Base-by-base conservation (phyloP, 2,329 filamentous ascomycete genomes). In the Rhytidhysteron rufulum region DNA sequence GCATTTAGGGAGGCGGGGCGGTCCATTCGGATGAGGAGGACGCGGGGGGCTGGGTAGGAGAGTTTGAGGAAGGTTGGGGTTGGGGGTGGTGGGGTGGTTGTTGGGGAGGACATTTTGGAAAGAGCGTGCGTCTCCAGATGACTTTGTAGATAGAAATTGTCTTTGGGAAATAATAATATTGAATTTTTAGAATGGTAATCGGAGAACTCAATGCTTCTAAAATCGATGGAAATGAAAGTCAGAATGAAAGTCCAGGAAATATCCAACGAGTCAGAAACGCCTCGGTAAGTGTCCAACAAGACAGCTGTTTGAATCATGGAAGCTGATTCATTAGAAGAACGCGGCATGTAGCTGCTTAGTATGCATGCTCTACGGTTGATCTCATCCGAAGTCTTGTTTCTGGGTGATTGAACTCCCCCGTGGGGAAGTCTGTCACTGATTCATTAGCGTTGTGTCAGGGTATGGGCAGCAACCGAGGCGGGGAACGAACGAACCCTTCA, bases 11-110 rank as follows among this genome's bases (percentile, higher is more conserved):
- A 52, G 29, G 53, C 51, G 21, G 67, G 61, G 3, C 70, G 66
- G 51, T 71, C 66, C 52, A 75, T 73, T 31, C 68, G 71, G 18
- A 75, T 63, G 32, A 73, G 65, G 6, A 76, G 57, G 25, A 74
- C 66, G 38, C 62, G 54, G 0, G 62, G 62, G 2, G 59, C 57
- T 2, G 72, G 72, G 45, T 67, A 71, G 44, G 58, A 55, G 45
- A 74, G 58, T 31, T 48, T 41, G 37, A 54, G 43, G 44, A 54
- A 57, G 35, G 43, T 48, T 9, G 47, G 45, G 3, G 49, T 43
- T 5, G 53, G 46, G 8, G 48, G 48, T 20, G 47, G 45, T 10
- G 40, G 40, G 8, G 42, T 37, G 32, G 22, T 29, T 16, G 30
- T 33, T 33, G 35, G 16, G 18, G n/a, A n/a, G n/a, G n/a, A n/a